Evolutionary conservation across 768 basidiomycete species (phyloP).

Genomic region (Suillus spraguei): DNA sequence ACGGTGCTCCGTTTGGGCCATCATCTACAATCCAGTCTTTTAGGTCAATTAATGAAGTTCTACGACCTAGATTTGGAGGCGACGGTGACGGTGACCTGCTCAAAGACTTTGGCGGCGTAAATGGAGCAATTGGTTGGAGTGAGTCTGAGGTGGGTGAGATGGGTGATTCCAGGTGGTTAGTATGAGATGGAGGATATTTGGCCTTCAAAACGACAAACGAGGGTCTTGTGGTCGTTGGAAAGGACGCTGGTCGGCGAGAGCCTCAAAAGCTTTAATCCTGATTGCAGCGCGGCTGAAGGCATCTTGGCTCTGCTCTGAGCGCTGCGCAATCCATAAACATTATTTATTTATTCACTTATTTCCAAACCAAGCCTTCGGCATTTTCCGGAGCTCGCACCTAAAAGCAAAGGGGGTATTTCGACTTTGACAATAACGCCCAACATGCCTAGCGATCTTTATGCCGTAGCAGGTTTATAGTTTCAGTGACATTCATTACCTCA

Average conservation of each 20-base stretch:
- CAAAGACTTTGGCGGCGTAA: constrained; percentile 29
- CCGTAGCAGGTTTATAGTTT: constrained; percentile 62
- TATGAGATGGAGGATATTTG: constrained; percentile 10
- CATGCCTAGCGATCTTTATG: constrained; percentile 57
- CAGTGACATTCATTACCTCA: neutral
- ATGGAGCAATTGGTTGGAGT: constrained; percentile 44
- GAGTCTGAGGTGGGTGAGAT: constrained; percentile 49
- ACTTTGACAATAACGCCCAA: constrained; percentile 18
- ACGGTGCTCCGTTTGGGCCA: constrained; percentile 39
- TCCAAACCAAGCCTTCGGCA: neutral
- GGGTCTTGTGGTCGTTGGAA: constrained; percentile 21
- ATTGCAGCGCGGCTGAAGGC: constrained; percentile 53
- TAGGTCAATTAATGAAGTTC: constrained; percentile 69
- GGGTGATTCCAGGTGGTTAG: constrained; percentile 49
- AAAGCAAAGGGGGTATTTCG: constrained; percentile 3
- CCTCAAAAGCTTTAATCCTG: constrained; percentile 68
- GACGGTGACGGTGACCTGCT: constrained; percentile 44
- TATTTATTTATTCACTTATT: neutral
- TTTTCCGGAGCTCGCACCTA: neutral
- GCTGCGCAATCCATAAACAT: constrained; percentile 13
- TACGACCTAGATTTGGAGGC: constrained; percentile 43
- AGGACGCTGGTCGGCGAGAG: constrained; percentile 35
- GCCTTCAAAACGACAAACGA: constrained; percentile 9
- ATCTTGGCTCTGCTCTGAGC: constrained; percentile 23
- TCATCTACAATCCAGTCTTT: constrained; percentile 76